Conservation (phyloP, 805 yeast genomes). For the Schizosaccharomyces cryophilus region DNA sequence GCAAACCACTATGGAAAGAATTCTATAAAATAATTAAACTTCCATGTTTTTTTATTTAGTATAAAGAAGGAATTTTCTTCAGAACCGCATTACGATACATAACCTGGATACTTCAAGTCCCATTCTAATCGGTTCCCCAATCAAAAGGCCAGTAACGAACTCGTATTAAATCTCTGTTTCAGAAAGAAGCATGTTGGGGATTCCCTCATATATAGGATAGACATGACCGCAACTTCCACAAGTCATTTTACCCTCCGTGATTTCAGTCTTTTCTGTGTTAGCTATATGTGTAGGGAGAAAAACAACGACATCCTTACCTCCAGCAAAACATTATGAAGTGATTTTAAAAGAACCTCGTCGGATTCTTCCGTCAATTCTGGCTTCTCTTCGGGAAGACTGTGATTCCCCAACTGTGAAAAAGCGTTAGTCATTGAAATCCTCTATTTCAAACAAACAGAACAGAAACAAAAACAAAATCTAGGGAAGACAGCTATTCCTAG, state of each 20-base stretch:
- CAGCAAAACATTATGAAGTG: conserved; percentile 1
- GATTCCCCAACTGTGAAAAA: conserved; percentile 25
- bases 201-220: conserved; percentile 73
- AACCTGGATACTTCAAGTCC: too few species aligned
- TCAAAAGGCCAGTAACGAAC: not conserved
- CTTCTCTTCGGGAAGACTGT: conserved; percentile 30
- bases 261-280: conserved; percentile 27
- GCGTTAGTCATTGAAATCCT: not conserved
- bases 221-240: conserved; percentile 71
- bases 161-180: conserved; percentile 30
- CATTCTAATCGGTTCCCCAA: too few species aligned
- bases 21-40: too few species aligned
- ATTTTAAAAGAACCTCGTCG: conserved; percentile 6
- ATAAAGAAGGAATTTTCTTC: too few species aligned
- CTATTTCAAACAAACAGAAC: not conserved
- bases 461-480: not conserved
- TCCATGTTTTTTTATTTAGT: too few species aligned
- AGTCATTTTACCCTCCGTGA: conserved; percentile 67
- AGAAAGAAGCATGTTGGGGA: conserved; percentile 81
- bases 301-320: conserved; percentile 4
- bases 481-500: not conserved
- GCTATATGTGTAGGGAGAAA: too few species aligned
- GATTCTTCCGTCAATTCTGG: conserved; percentile 19
- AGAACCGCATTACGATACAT: too few species aligned
- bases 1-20: too few species aligned